phyloP scores from a whole-genome alignment of 2,329 filamentous ascomycete genomes.

The Fusarium cyanostomum region DNA sequence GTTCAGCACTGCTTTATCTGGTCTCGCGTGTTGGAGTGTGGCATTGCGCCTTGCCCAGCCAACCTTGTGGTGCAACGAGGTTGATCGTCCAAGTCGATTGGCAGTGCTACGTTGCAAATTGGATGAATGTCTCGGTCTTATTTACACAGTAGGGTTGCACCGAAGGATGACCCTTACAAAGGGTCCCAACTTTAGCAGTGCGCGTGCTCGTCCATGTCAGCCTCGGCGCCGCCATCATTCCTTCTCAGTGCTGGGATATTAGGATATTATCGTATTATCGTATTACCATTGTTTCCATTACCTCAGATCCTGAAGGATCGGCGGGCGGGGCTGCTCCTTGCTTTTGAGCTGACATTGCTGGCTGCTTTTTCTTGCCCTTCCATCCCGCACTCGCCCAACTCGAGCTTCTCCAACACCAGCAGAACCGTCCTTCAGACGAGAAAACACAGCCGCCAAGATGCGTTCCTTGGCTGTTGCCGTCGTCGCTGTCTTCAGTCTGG shows the following conservation, averaged over 20 bases:
- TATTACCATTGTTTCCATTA: not conserved
- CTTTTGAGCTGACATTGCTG: not conserved
- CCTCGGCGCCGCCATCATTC: too few species aligned
- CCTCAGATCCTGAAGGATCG: not conserved
- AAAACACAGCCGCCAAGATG: slow-evolving; percentile 17
- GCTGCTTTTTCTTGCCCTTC: not conserved
- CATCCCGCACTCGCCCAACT: not conserved
- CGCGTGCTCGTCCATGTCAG: too few species aligned
- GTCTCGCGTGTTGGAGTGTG: too few species aligned
- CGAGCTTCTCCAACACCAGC: not conserved
- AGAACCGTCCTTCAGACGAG: not conserved
- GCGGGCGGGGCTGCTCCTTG: not conserved
- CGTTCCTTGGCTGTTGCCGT: not conserved
- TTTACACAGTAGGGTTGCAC: not conserved
- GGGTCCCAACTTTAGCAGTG: not conserved
- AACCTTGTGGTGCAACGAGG: too few species aligned
- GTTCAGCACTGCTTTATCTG: too few species aligned
- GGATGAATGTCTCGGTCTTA: not conserved
- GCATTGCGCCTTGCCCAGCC: too few species aligned
- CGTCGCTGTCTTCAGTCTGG: slow-evolving; percentile 1
- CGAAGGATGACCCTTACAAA: not conserved
- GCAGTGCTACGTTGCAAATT: slow-evolving; percentile 31
- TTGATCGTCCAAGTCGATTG: not conserved
- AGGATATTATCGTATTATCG: slow-evolving; percentile 10
- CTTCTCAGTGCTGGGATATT: not conserved